Evolutionary conservation across 2,329 filamentous ascomycete species (phyloP), one percentile per base, ranked within the genome.

Genomic region (Fusarium veterinarium): DNA sequence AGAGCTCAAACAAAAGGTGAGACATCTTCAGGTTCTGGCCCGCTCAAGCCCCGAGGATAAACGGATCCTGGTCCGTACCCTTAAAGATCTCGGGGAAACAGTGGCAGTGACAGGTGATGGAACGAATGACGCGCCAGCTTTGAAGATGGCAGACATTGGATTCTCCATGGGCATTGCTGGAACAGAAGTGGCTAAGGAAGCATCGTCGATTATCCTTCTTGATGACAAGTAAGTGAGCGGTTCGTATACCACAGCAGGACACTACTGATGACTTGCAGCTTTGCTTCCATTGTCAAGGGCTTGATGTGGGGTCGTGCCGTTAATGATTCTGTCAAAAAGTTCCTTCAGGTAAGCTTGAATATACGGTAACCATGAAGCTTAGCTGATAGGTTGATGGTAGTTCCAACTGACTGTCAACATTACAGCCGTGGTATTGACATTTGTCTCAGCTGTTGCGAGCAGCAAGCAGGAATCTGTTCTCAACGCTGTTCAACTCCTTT

Each of bases 1-100:
- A 79, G 76, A 86, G 58, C 79, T 84, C 80, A 84, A 89, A 67
- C 82, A 85, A 14, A 83, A 89, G 58, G 89, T 91, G 60, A 89
- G 89, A 6, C 87, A 84, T 12, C 84, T 92, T 4, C 88, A 91
- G 74, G 90, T 92, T 4, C 82, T 92, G 23, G 91, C 90, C 44
- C 87, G 90, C 9, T 92, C 90, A 1, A 91, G 89, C 4, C 90
- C 90, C 0, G 90, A 92, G 69, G 90, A 92, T 75, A 92, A 92
- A 81, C 85, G 86, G 2, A 89, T 91, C 60, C 81, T 92, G 10
- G 90, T 92, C 7, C 84, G 85, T 9, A 87, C 86, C 19, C 85
- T 92, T 25, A 91, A 91, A 80, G 88, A 90, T 56, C 85, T 90
- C 20, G 89, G 89, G 6, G 89, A 91, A 78, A 91, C 80, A 0